phyloP scores from a whole-genome alignment of 2,329 filamentous ascomycete species.

The Colletotrichum neosansevieriae region DNA sequence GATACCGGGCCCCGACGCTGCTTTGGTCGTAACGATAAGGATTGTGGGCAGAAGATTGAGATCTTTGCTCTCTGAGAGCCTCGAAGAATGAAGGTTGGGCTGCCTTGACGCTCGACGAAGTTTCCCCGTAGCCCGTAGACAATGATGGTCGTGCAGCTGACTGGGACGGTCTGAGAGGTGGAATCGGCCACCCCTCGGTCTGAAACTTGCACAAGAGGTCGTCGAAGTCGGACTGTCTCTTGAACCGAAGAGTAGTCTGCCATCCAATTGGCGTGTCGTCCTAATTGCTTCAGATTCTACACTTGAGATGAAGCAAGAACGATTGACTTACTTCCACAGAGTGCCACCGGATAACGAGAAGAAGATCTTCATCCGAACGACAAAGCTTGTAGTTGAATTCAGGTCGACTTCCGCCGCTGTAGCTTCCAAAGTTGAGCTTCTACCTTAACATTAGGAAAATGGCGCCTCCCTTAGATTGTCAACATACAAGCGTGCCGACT shows the following conservation, averaged over 20 bases:
- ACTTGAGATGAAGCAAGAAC: too few relatives aligned
- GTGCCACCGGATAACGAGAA: neutral
- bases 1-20: too few relatives aligned
- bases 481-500: neutral
- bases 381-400: neutral
- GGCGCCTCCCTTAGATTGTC: too few relatives aligned
- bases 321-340: neutral
- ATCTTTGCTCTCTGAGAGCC: too few relatives aligned
- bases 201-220: neutral
- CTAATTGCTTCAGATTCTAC: neutral
- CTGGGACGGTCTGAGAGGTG: neutral
- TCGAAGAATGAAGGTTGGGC: too few relatives aligned
- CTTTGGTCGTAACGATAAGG: too few relatives aligned
- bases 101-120: too few relatives aligned
- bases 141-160: neutral
- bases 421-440: slow-evolving; percentile 15
- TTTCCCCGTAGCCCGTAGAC: neutral
- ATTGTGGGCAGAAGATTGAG: too few relatives aligned
- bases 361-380: neutral
- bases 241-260: neutral
- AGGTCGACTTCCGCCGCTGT: neutral
- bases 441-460: neutral
- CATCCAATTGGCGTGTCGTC: neutral
- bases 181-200: neutral
- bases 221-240: neutral